Conservation (phyloP, 352 stramenopile genomes). For the Blastocystis sp. region DNA sequence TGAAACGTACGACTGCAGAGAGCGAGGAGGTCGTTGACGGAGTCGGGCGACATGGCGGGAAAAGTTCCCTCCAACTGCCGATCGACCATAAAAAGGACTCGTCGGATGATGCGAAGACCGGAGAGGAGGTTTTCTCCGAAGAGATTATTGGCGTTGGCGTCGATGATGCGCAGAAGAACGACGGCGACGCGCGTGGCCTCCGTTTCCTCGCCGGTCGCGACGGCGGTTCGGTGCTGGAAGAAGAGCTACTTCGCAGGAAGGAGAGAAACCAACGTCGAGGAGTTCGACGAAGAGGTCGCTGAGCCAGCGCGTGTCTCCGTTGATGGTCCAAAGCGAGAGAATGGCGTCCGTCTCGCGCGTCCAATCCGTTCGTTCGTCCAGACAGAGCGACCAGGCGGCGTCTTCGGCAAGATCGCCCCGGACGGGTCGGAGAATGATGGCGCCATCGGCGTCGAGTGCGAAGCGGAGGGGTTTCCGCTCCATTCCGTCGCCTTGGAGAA, state of each 20-base stretch:
- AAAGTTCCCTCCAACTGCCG: too few species aligned
- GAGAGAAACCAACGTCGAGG: not conserved
- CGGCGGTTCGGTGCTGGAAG: not conserved
- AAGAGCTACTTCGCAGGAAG: not conserved
- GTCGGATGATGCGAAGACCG: not conserved
- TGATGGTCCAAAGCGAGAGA: not conserved
- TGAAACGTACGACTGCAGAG: not conserved
- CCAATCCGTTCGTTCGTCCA: not conserved
- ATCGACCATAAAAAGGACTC: not conserved
- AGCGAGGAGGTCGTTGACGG: not conserved
- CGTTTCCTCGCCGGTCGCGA: not conserved
- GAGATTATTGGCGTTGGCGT: not conserved
- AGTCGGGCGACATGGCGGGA: too few species aligned
- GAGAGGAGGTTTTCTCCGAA: not conserved
- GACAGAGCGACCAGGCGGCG: not conserved
- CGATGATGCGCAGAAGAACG: not conserved
- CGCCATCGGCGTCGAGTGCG: not conserved
- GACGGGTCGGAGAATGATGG: not conserved
- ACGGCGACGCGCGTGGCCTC: not conserved
- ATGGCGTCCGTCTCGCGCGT: not conserved
- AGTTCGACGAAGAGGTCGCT: constrained; percentile 3
- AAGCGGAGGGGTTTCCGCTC: not conserved
- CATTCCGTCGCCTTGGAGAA: not conserved
- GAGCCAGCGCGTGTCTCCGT: not conserved
- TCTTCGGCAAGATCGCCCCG: not conserved